These are phyloP conservation scores for Arthrobotrys pseudoclavata DNA, from an alignment of 2,329 filamentous ascomycete species.

Conservation along the genomic window DNA sequence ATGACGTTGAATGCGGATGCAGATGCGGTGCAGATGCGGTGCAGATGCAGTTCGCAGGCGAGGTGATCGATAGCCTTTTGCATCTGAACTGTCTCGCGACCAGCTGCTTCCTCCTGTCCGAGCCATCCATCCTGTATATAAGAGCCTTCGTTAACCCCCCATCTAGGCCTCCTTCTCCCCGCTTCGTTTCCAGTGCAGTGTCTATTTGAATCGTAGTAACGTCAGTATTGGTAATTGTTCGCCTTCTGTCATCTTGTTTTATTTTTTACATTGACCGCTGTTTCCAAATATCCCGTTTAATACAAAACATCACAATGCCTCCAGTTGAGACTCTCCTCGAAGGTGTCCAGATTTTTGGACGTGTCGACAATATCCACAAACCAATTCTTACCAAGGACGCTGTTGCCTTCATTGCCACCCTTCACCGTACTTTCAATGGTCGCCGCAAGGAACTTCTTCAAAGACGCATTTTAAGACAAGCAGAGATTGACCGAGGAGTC, in stretches of 20 bases:
- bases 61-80: conserved; percentile 25
- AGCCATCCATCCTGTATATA: conserved; percentile 31
- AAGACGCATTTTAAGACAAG: conserved; percentile 86
- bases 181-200: neutral
- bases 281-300: neutral
- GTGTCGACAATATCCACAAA: conserved; percentile 81
- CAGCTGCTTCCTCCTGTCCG: conserved; percentile 49
- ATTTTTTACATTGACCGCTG: neutral
- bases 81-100: conserved; percentile 24
- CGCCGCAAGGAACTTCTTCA: conserved; percentile 90
- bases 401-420: conserved; percentile 81
- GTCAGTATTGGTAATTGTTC: too few relatives aligned
- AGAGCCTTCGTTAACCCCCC: neutral
- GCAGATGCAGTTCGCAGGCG: conserved; percentile 12
- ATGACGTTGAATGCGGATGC: conserved; percentile 43
- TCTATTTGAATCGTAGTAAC: neutral
- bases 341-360: conserved; percentile 87
- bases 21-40: neutral
- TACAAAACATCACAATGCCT: conserved; percentile 71
- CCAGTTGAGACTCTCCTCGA: conserved; percentile 82
- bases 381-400: conserved; percentile 94
- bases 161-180: neutral
- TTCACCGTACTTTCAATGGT: conserved; percentile 93
- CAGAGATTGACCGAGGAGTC: conserved; percentile 89
- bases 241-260: neutral